Evolutionary conservation across 306 rosid species (phyloP), one percentile per base, ranked within the genome.

Genomic region (Acacia crassicarpa): DNA sequence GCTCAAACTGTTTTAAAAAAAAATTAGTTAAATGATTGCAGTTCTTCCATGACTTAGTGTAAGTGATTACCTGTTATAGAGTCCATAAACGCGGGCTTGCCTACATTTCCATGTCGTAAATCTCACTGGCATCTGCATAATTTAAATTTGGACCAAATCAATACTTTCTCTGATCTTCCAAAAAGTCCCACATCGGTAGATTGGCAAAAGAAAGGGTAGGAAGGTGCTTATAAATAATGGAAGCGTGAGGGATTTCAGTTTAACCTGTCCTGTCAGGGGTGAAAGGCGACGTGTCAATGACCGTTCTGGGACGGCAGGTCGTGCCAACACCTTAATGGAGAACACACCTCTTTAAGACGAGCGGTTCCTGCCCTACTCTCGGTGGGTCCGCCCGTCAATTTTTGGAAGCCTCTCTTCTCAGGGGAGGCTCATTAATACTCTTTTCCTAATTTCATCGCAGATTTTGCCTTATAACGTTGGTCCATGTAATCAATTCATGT

Each of bases 181-280:
- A 51, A 5, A 75, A 84, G 86, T 79, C 89, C 89, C 86, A 86
- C 86, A 86, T 76, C 77, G 89, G 9, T 0, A 4, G 32, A 0
- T 0, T 6, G 1, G 0, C 1, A 6, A 35, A 62, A 0, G 9
- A 1, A 30, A 49, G 63, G 5, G 25, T 4, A 2, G 11, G 35
- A 13, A 72, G 63, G 5, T 13, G 49, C 3, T 0, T 71, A 83
- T 86, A 88, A 83, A 83, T 49, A 25, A 0, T 9, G 10, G 5
- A 2, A 48, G 1, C 23, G 2, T 0, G 0, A 0, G 0, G 0
- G 0, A 0, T 0, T 0, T 0, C 4, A 1, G 5, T 0, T 0
- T 3, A 76, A 78, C 87, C 90, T 78, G 90, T 88, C 90, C 93
- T 91, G 97, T 90, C 94, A 92, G 97, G 94, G 90, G 86, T 90